Conservation (phyloP, 345 rosid genomes). For the Syzygium aromaticum region DNA sequence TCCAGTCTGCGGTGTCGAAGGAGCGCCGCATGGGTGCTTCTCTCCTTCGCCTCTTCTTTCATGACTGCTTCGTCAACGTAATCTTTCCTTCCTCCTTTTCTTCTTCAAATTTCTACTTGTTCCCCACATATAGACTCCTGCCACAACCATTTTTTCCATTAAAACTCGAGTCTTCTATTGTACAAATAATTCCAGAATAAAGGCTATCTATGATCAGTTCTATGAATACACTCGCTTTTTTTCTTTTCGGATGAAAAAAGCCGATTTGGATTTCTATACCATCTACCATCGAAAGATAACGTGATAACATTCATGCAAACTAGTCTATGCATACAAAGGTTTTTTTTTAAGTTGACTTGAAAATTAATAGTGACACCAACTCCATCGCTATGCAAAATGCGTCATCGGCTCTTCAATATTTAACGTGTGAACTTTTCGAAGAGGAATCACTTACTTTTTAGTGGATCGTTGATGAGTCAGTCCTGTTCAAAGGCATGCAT, state of each 20-base stretch:
- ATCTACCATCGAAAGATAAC: not conserved
- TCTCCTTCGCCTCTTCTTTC: slow-evolving; percentile 77
- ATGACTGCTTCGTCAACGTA: slow-evolving; percentile 92
- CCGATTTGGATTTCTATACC: not conserved
- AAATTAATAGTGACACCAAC: not conserved
- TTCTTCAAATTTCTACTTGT: not conserved
- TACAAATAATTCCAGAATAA: not conserved
- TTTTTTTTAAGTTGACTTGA: not conserved
- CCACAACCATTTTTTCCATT: not conserved
- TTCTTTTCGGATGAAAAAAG: not conserved
- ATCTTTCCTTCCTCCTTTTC: not conserved
- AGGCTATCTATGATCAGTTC: not conserved
- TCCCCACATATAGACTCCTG: not conserved
- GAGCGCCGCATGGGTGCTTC: slow-evolving; percentile 74
- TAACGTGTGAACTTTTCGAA: not conserved
- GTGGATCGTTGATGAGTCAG: not conserved
- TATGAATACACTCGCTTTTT: not conserved
- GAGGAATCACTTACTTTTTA: not conserved
- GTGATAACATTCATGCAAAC: not conserved
- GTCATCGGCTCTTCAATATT: not conserved
- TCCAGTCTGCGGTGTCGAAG: slow-evolving; percentile 43
- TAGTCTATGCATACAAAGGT: not conserved
- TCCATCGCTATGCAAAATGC: not conserved
- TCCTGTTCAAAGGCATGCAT: not conserved
- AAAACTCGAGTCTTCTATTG: not conserved